These are phyloP conservation scores for Starmerella asiatica DNA, from an alignment of 805 yeast species.

Conservation along the genomic window DNA sequence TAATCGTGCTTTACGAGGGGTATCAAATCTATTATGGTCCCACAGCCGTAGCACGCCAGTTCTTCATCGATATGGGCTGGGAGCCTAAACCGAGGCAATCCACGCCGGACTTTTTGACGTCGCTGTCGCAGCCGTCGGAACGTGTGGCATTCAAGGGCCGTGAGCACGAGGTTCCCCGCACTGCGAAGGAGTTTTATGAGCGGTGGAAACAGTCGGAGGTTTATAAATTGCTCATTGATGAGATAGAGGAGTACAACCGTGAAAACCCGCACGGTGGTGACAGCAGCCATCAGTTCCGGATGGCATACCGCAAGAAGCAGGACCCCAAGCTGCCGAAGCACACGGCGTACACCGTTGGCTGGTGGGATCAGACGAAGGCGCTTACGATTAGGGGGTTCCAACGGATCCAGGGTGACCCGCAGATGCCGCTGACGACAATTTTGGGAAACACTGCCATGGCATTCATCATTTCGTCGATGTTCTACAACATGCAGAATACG, in stretches of 20 bases:
- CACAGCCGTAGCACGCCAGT: conserved; percentile 38
- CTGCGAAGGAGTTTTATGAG: conserved; percentile 47
- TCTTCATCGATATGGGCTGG: conserved; percentile 53
- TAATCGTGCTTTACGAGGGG: conserved; percentile 45
- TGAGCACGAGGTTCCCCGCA: conserved; percentile 42
- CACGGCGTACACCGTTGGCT: conserved; percentile 36
- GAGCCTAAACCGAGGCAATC: conserved; percentile 51
- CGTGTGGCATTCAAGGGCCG: conserved; percentile 37
- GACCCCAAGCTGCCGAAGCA: conserved; percentile 28
- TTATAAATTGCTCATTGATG: conserved; percentile 31
- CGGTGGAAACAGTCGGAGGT: conserved; percentile 44
- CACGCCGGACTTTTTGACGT: conserved; percentile 58
- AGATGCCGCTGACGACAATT: conserved; percentile 35
- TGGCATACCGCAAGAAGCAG: conserved; percentile 30
- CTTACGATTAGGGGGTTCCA: conserved; percentile 42
- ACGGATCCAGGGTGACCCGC: conserved; percentile 43
- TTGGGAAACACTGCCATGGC: conserved; percentile 42
- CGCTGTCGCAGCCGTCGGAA: conserved; percentile 55
- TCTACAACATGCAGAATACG: conserved; percentile 36
- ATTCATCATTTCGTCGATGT: conserved; percentile 52
- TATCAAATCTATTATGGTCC: conserved; percentile 57
- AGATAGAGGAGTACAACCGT: conserved; percentile 35
- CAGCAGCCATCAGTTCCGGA: conserved; percentile 29
- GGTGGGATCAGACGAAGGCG: conserved; percentile 37
- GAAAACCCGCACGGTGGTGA: conserved; percentile 21